Conservation (phyloP, 179 eudicot genomes). For the Heliamphora ciliata region DNA sequence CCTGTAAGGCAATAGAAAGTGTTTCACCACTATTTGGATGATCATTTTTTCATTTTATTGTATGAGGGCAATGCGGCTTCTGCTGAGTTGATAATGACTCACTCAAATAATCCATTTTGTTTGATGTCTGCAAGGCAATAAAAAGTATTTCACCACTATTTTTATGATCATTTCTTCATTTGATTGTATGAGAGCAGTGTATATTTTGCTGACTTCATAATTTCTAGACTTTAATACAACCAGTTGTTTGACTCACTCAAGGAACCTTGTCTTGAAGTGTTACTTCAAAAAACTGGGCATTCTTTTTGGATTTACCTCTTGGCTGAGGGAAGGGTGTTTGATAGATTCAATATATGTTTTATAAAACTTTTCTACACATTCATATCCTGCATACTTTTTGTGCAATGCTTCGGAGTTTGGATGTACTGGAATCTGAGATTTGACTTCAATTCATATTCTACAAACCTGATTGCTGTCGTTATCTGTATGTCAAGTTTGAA, state of each 20-base stretch:
- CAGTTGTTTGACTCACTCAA: not conserved
- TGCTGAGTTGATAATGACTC: too few species aligned
- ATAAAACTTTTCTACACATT: not conserved
- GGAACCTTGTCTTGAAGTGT: not conserved
- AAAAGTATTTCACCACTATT: not conserved
- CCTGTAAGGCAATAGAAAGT: not conserved
- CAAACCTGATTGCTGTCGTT: not conserved
- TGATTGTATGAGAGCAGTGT: not conserved
- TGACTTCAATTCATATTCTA: not conserved
- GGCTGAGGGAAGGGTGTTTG: not conserved
- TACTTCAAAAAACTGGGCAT: too few species aligned
- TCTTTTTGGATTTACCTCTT: too few species aligned
- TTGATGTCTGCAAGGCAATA: not conserved
- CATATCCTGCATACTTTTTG: not conserved
- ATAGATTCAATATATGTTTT: not conserved
- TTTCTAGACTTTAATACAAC: not conserved
- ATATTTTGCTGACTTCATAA: not conserved
- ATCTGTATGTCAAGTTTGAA: not conserved
- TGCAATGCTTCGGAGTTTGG: too few species aligned
- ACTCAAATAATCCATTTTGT: too few species aligned
- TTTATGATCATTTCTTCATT: not conserved
- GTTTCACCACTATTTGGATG: too few species aligned
- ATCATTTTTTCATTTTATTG: too few species aligned
- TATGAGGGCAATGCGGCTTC: too few species aligned
- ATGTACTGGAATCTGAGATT: not conserved